phyloP scores from a whole-genome alignment of 805 yeast species.

The Saccharomycopsis capsularis region DNA sequence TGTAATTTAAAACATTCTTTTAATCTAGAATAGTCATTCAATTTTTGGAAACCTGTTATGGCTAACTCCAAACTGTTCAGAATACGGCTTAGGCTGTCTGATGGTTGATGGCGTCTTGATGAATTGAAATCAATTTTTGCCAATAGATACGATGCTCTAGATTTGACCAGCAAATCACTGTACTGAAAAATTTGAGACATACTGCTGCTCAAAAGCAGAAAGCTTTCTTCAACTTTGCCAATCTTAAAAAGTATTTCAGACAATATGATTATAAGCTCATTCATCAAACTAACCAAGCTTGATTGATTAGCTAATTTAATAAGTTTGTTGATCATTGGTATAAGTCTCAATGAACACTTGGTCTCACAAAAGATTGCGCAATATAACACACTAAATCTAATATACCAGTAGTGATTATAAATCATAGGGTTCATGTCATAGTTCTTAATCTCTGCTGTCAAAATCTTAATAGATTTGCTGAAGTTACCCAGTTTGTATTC shows the following conservation, averaged over 20 bases:
- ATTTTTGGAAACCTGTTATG: background rate
- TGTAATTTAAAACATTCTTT: conserved; percentile 3
- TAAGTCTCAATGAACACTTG: conserved; percentile 37
- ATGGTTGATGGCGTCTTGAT: background rate
- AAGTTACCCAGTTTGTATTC: conserved; percentile 25
- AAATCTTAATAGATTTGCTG: conserved; percentile 24
- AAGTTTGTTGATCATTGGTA: conserved; percentile 44
- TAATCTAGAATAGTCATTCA: background rate
- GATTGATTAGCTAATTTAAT: conserved; percentile 41
- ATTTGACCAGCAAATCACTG: conserved; percentile 24
- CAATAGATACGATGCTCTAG: background rate
- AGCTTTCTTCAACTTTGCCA: conserved; percentile 39
- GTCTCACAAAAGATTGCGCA: conserved; percentile 35
- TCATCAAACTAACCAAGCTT: conserved; percentile 38
- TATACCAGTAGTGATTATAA: conserved; percentile 36
- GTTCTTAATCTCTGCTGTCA: conserved; percentile 23
- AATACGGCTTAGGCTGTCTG: background rate
- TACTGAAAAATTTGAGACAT: conserved; percentile 41
- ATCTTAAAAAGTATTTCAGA: conserved; percentile 38
- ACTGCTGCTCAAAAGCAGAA: conserved; percentile 32
- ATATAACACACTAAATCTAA: conserved; percentile 42
- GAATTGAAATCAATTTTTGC: background rate
- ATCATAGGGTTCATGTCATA: conserved; percentile 24
- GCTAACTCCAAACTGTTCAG: conserved; percentile 1
- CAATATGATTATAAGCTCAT: conserved; percentile 43